phyloP scores from a whole-genome alignment of 192 early-diverging fungal genomes.

The Backusella tarrabulga region DNA sequence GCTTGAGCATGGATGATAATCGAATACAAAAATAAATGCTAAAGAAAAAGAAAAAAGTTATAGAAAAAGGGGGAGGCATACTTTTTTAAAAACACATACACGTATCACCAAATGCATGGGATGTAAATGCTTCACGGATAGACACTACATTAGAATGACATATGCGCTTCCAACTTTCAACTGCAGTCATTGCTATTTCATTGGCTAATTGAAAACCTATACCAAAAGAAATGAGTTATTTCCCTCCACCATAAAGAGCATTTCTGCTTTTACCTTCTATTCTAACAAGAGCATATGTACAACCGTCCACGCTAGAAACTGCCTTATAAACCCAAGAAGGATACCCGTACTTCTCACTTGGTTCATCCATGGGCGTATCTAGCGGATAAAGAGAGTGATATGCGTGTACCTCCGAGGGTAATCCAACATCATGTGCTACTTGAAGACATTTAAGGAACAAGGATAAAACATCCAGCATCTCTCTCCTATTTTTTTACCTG shows the following conservation, averaged over 20 bases:
- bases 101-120: constrained; percentile 90
- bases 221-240: neutral
- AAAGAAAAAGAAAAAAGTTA: neutral
- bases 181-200: constrained; percentile 75
- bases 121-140: constrained; percentile 92
- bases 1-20: constrained; percentile 81
- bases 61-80: neutral
- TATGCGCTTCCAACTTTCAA: constrained; percentile 85
- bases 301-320: constrained; percentile 78
- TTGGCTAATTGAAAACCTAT: constrained; percentile 69
- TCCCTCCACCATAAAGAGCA: neutral
- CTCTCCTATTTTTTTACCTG: constrained; percentile 2
- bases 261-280: constrained; percentile 62
- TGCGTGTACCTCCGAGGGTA: constrained; percentile 80
- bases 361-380: constrained; percentile 54
- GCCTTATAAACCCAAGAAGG: constrained; percentile 84
- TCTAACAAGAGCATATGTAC: constrained; percentile 75
- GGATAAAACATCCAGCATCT: too few species aligned
- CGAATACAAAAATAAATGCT: constrained; percentile 93
- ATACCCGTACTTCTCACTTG: constrained; percentile 51
- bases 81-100: constrained; percentile 44
- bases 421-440: constrained; percentile 53
- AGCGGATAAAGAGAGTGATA: constrained; percentile 85
- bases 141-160: constrained; percentile 81
- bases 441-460: neutral